Evolutionary conservation across 78 protist genomes (phyloP).

Genomic region (Acrasis kona): DNA sequence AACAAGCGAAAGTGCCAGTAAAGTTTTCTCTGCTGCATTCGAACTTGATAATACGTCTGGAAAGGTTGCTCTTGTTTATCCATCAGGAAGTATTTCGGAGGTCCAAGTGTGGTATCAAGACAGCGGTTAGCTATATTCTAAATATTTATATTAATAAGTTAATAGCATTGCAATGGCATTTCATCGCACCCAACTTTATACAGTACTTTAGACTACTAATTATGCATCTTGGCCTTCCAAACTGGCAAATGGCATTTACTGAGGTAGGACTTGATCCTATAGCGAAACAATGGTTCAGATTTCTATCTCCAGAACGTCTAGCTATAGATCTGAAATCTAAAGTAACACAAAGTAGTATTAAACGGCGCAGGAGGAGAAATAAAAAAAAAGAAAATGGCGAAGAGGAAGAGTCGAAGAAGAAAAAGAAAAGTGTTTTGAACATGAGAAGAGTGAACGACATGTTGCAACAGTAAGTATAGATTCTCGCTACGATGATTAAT

Average conservation of each 20-base stretch:
- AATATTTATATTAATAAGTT: background rate
- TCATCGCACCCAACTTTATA: conserved; percentile 4
- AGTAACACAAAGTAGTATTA: too few species aligned
- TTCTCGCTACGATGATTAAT: too few species aligned
- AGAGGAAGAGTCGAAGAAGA: too few species aligned
- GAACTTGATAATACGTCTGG: background rate
- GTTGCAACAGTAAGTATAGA: too few species aligned
- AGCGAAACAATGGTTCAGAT: conserved; percentile 4
- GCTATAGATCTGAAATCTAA: conserved; percentile 2
- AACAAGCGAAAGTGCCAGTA: background rate
- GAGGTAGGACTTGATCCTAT: background rate
- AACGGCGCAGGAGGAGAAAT: too few species aligned
- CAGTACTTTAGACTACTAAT: conserved; percentile 19
- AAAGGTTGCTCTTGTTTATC: background rate
- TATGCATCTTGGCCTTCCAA: conserved; percentile 25
- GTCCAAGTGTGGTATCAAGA: too few species aligned
- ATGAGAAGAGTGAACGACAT: too few species aligned
- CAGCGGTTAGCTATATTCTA: background rate
- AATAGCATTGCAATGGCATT: background rate
- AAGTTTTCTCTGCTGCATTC: background rate
- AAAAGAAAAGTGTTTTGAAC: too few species aligned
- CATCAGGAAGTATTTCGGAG: too few species aligned
- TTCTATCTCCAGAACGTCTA: conserved; percentile 8
- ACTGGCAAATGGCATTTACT: conserved; percentile 11
- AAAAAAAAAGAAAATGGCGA: too few species aligned